Conservation (phyloP, 2,329 filamentous ascomycete genomes). For the Aspergillus hiratsukae region DNA sequence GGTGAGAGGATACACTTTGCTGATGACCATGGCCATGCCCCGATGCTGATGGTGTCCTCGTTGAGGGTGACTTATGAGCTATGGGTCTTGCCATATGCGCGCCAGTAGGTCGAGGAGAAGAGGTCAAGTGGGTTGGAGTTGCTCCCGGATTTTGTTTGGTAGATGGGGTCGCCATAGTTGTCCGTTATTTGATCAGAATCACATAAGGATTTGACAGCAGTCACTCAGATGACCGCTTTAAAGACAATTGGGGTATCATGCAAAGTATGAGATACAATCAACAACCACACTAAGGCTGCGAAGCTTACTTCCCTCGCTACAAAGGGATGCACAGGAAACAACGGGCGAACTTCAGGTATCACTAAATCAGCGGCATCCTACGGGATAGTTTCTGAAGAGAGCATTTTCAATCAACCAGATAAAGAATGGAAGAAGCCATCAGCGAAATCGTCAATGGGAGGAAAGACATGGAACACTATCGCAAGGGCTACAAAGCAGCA, state of each 20-base stretch:
- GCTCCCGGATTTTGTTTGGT: slow-evolving; percentile 39
- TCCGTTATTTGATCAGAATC: not conserved
- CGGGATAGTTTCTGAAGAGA: not conserved
- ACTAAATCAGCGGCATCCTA: not conserved
- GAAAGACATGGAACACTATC: not conserved
- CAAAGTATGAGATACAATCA: not conserved
- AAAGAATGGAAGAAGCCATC: not conserved
- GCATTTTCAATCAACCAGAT: not conserved
- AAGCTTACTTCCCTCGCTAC: slow-evolving; percentile 3
- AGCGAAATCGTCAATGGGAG: not conserved
- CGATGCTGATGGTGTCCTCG: slow-evolving; percentile 40
- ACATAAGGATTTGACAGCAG: not conserved
- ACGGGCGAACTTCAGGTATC: not conserved
- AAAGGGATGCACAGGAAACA: not conserved
- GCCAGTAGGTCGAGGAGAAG: slow-evolving; percentile 41
- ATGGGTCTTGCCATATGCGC: slow-evolving; percentile 37
- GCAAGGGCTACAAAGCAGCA: not conserved
- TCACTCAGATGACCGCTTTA: not conserved
- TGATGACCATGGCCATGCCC: slow-evolving; percentile 33
- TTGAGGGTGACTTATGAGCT: slow-evolving; percentile 44
- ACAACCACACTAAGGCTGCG: not conserved
- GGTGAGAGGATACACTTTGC: slow-evolving; percentile 35
- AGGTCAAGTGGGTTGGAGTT: slow-evolving; percentile 42
- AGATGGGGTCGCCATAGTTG: slow-evolving; percentile 42
- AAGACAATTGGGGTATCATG: not conserved